phyloP scores from a whole-genome alignment of 116 monocot genomes.

The Dioscorea cayenensis region DNA sequence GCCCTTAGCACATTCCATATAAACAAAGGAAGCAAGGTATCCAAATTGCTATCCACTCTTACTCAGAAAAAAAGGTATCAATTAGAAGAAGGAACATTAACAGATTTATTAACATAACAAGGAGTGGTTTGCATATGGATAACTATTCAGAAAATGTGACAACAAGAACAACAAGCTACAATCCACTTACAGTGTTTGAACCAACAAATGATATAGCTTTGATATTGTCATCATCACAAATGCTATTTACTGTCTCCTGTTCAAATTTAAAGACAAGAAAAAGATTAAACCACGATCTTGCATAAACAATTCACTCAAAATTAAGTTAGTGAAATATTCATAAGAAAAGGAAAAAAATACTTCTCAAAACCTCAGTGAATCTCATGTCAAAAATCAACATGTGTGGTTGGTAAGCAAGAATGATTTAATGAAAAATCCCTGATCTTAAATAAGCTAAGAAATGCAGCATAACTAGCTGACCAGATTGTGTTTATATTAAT shows the following conservation, averaged over 20 bases:
- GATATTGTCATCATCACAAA: slow-evolving; percentile 92
- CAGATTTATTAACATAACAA: no score
- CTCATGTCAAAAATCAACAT: no score
- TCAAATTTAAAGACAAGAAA: neutral
- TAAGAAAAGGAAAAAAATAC: neutral
- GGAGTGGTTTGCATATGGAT: no score
- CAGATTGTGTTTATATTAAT: neutral
- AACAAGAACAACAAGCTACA: slow-evolving; percentile 2
- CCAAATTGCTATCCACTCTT: neutral
- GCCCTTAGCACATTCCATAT: neutral
- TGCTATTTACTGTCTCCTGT: slow-evolving; percentile 85
- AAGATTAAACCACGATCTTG: neutral
- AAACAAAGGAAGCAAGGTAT: neutral
- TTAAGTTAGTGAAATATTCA: neutral
- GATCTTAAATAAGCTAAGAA: no score
- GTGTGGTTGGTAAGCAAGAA: no score
- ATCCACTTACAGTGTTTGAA: slow-evolving; percentile 80
- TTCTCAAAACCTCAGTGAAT: no score
- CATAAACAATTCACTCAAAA: neutral
- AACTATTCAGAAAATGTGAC: no score
- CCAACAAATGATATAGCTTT: slow-evolving; percentile 98
- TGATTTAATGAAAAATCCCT: no score
- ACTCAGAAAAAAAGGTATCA: neutral
- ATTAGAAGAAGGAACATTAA: no score
- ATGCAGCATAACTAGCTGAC: neutral